phyloP scores from a whole-genome alignment of 1,139 yeast species.

The Pichia sp. region DNA sequence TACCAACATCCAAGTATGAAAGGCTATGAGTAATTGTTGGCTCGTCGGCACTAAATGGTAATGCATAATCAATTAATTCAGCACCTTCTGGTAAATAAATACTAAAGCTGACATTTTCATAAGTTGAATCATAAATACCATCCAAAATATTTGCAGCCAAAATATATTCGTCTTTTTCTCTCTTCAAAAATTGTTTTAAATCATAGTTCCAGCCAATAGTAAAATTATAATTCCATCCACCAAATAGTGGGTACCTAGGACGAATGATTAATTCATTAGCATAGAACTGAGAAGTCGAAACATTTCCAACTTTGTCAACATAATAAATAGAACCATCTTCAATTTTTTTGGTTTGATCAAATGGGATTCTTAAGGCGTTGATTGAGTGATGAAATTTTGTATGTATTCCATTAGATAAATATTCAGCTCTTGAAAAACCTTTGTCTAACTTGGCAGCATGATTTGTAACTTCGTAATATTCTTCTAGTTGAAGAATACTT shows the following conservation, averaged over 20 bases:
- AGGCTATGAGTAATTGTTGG: slow-evolving; percentile 39
- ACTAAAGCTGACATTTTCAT: slow-evolving; percentile 54
- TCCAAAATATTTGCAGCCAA: slow-evolving; percentile 67
- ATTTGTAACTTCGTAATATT: slow-evolving; percentile 76
- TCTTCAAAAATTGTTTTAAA: slow-evolving; percentile 43
- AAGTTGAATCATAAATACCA: slow-evolving; percentile 63
- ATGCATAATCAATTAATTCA: slow-evolving; percentile 48
- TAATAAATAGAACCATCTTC: slow-evolving; percentile 48
- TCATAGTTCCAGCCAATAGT: slow-evolving; percentile 86
- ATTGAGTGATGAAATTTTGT: slow-evolving; percentile 42
- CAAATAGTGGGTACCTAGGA: slow-evolving; percentile 91
- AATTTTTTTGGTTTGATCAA: slow-evolving; percentile 33
- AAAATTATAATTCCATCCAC: slow-evolving; percentile 95
- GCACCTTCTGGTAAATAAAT: slow-evolving; percentile 90
- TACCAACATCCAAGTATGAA: slow-evolving; percentile 68
- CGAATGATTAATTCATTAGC: slow-evolving; percentile 50
- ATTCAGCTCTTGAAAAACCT: slow-evolving; percentile 77
- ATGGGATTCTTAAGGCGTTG: slow-evolving; percentile 51
- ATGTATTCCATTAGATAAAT: slow-evolving; percentile 49
- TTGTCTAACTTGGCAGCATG: slow-evolving; percentile 60
- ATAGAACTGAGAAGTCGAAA: slow-evolving; percentile 65
- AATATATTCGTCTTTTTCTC: slow-evolving; percentile 39
- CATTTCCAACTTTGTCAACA: slow-evolving; percentile 90
- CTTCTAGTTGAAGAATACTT: slow-evolving; percentile 60
- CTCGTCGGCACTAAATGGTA: slow-evolving; percentile 45